Conservation (phyloP, 495 filamentous ascomycete genomes). For the Neurospora terricola region DNA sequence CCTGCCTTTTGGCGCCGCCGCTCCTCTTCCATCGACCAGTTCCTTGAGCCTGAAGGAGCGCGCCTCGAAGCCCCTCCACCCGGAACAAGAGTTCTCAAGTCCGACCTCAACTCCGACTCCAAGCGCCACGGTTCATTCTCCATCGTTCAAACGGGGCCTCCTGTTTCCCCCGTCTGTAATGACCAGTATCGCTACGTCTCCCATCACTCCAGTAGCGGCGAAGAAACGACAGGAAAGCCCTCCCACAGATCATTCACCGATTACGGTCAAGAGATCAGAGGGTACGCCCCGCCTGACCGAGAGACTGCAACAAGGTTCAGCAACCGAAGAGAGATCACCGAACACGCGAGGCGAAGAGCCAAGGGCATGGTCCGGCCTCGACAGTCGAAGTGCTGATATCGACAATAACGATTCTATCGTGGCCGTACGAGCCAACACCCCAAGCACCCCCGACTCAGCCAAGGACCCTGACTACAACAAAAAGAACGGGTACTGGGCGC, state of each 20-base stretch:
- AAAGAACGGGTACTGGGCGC: no score
- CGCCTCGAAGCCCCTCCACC: not conserved
- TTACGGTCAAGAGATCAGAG: not conserved
- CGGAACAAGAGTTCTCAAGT: not conserved
- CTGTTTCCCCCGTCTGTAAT: not conserved
- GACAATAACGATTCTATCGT: not conserved
- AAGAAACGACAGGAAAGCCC: not conserved
- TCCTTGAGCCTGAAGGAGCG: not conserved
- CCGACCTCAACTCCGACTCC: not conserved
- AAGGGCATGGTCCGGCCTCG: not conserved
- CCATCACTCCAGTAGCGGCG: not conserved
- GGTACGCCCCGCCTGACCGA: not conserved
- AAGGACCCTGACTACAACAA: not conserved
- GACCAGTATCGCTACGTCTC: not conserved
- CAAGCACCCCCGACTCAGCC: not conserved
- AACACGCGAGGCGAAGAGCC: not conserved
- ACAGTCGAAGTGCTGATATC: not conserved
- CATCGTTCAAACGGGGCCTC: not conserved
- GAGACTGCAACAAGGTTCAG: not conserved
- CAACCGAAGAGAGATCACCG: not conserved
- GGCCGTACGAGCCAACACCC: not conserved
- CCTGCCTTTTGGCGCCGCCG: not conserved
- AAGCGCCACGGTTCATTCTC: not conserved
- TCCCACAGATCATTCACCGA: not conserved
- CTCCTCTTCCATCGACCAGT: not conserved